These are phyloP conservation scores for Rugosomyces carneus DNA, from an alignment of 1,284 basidiomycete genomes.

Conservation along the genomic window DNA sequence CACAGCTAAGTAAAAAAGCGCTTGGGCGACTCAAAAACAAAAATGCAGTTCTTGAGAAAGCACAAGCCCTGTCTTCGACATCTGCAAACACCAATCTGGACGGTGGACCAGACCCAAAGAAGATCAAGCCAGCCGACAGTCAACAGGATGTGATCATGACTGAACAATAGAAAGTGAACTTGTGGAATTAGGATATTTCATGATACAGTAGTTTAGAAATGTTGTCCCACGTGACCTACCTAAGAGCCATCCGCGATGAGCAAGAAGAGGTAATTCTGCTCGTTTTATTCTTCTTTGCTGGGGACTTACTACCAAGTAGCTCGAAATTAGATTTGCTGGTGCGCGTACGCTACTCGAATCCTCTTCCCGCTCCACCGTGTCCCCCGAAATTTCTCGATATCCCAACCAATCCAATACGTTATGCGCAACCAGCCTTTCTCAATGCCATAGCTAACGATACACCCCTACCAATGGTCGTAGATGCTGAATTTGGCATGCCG, in stretches of 20 bases:
- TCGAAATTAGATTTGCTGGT: slow-evolving; percentile 84
- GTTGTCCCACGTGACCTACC: neutral
- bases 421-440: slow-evolving; percentile 80
- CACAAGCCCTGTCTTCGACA: slow-evolving; percentile 12
- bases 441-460: slow-evolving; percentile 74
- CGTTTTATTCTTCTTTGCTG: neutral
- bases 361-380: slow-evolving; percentile 89
- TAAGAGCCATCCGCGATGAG: slow-evolving; percentile 14
- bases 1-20: slow-evolving; percentile 34
- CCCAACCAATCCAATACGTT: slow-evolving; percentile 79
- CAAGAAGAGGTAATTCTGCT: slow-evolving; percentile 18
- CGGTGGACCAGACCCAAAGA: slow-evolving; percentile 25
- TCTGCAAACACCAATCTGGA: neutral
- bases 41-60: slow-evolving; percentile 31
- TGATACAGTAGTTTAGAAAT: too few relatives aligned
- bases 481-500: slow-evolving; percentile 93
- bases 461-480: slow-evolving; percentile 87
- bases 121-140: slow-evolving; percentile 21
- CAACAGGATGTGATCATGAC: slow-evolving; percentile 17
- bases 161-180: slow-evolving; percentile 7
- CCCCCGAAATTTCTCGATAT: slow-evolving; percentile 90
- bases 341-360: slow-evolving; percentile 88
- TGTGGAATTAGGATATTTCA: too few relatives aligned
- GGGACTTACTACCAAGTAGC: slow-evolving; percentile 16
- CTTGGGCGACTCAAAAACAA: slow-evolving; percentile 49